phyloP scores from a whole-genome alignment of 495 filamentous ascomycete genomes.

The Neurospora hispaniola region DNA sequence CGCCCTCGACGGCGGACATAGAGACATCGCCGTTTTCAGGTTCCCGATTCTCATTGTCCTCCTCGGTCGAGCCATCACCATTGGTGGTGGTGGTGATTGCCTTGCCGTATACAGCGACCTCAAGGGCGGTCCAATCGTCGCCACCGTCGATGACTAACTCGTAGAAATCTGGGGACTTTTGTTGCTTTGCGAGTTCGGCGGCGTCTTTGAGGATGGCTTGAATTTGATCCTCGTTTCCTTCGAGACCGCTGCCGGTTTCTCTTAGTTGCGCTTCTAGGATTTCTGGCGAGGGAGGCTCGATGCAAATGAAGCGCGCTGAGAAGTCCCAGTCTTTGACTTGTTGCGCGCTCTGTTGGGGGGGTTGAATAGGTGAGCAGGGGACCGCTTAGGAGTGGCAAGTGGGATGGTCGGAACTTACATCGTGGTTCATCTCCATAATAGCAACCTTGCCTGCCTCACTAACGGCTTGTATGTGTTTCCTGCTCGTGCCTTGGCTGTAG shows the following conservation, averaged over 20 bases:
- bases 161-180: constrained; percentile 48
- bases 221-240: constrained; percentile 50
- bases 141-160: constrained; percentile 64
- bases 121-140: constrained; percentile 41
- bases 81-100: neutral
- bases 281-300: constrained; percentile 55
- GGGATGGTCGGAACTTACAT: constrained; percentile 19
- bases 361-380: constrained; percentile 2
- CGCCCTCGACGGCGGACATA: neutral
- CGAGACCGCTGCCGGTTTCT: constrained; percentile 31
- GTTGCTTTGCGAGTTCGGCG: constrained; percentile 52
- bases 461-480: constrained; percentile 33
- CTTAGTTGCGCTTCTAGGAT: constrained; percentile 50
- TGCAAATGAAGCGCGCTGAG: constrained; percentile 60
- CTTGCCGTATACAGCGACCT: neutral
- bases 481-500: constrained; percentile 35
- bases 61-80: neutral
- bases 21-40: neutral
- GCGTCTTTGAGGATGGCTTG: constrained; percentile 50
- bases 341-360: constrained; percentile 51
- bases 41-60: neutral
- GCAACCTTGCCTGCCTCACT: constrained; percentile 38
- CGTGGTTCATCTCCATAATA: constrained; percentile 47
- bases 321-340: constrained; percentile 58
- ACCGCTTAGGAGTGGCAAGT: neutral